Evolutionary conservation across 129 eudicot genomes (phyloP).

Genomic region (Centrapalus pauciflorus): DNA sequence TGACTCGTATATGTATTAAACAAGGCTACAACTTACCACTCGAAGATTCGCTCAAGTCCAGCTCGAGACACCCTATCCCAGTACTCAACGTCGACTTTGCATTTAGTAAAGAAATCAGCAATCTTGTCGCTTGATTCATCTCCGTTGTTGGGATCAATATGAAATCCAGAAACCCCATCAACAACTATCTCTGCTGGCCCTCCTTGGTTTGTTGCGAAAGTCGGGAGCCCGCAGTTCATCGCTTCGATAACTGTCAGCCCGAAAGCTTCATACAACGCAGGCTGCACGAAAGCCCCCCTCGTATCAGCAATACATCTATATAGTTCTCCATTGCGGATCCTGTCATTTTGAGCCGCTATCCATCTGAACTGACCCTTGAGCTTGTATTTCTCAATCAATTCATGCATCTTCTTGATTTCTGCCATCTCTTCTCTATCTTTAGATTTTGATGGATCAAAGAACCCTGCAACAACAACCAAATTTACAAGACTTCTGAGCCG

Average conservation of each 20-base stretch:
- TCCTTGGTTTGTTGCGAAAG: conserved; percentile 85
- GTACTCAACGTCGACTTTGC: conserved; percentile 44
- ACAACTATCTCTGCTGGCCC: conserved; percentile 86
- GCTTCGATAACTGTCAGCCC: conserved; percentile 87
- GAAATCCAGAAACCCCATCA: conserved; percentile 79
- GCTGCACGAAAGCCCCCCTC: conserved; percentile 88
- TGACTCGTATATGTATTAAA: not conserved
- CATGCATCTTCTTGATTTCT: conserved; percentile 83
- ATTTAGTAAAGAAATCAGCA: conserved; percentile 73
- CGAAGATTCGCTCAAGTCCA: conserved; percentile 62
- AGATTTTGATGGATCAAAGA: conserved; percentile 75
- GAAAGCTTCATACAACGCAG: conserved; percentile 88
- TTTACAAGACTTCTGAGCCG: conserved; percentile 63
- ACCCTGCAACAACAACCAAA: conserved; percentile 85
- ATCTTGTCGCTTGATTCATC: conserved; percentile 76
- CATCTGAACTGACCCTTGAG: conserved; percentile 85
- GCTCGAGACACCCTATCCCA: conserved; percentile 59
- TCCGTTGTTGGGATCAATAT: conserved; percentile 65
- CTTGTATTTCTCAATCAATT: conserved; percentile 53
- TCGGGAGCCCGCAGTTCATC: conserved; percentile 88
- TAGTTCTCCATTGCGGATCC: conserved; percentile 67
- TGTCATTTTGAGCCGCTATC: conserved; percentile 87
- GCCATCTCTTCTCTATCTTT: conserved; percentile 87
- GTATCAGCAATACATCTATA: conserved; percentile 84
- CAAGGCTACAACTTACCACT: conserved; percentile 42